A percentile compares a stretch with the other conserved stretches of the same genome.
Conservation (phyloP, 768 basidiomycete genomes). For the Gymnopilus junonius region DNA sequence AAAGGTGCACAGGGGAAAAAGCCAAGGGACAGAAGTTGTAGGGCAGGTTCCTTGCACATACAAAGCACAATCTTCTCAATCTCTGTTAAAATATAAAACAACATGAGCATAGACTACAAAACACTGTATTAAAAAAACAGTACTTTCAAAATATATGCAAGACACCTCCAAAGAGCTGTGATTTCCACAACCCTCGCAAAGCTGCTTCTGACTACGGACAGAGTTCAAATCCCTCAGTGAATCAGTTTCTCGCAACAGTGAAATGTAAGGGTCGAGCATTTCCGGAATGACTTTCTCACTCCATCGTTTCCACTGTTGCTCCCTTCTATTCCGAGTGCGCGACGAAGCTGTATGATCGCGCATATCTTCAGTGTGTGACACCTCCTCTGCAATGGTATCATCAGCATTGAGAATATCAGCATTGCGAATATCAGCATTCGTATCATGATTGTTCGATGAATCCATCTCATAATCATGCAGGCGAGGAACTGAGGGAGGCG, state of each 20-base stretch:
- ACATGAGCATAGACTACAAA: no score
- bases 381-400: no score
- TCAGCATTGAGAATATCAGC: no score
- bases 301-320: conserved; percentile 6
- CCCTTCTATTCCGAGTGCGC: no score
- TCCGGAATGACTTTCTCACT: conserved; percentile 8
- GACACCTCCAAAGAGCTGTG: background rate
- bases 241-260: background rate
- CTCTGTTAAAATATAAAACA: background rate
- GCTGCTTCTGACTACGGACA: background rate
- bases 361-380: no score
- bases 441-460: no score
- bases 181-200: background rate
- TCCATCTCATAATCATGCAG: no score
- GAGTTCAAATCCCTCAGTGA: background rate
- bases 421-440: no score
- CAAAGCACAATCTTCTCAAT: conserved; percentile 5
- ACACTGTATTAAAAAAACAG: no score
- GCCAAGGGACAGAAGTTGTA: background rate
- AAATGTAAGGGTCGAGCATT: conserved; percentile 11
- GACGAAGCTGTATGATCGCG: no score
- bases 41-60: conserved; percentile 2
- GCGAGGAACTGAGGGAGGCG: no score
- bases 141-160: conserved; percentile 16
- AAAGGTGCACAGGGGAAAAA: background rate